Conservation (phyloP, 371 early-diverging fungal species). For the Lichtheimia corymbifera region DNA sequence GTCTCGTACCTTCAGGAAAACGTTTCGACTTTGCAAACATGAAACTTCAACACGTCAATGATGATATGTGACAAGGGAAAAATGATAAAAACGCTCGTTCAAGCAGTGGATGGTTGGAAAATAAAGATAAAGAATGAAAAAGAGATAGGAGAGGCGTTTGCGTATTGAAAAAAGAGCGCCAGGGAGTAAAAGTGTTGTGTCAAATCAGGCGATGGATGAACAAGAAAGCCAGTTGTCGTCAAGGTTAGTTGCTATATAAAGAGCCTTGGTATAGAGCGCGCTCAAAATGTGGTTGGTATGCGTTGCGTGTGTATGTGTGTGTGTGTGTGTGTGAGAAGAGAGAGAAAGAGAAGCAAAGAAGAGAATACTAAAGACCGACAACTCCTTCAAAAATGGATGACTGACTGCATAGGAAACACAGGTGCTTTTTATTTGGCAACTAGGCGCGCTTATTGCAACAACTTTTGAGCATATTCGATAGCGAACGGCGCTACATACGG, state of each 20-base stretch:
- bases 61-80: neutral
- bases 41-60: neutral
- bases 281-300: too few species aligned
- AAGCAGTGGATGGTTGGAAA: constrained; percentile 1
- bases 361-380: constrained; percentile 9
- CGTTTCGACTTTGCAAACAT: constrained; percentile 50
- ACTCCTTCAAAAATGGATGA: constrained; percentile 1
- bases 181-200: constrained; percentile 2
- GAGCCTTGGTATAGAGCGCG: too few species aligned
- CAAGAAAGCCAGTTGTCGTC: too few species aligned
- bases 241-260: too few species aligned
- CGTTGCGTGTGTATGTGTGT: too few species aligned
- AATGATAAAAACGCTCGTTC: neutral
- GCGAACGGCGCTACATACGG: constrained; percentile 45
- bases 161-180: neutral
- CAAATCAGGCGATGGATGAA: too few species aligned
- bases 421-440: constrained; percentile 3
- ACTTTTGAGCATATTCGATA: constrained; percentile 45
- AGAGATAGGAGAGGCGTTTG: neutral
- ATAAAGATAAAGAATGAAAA: neutral
- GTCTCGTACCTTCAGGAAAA: constrained; percentile 35
- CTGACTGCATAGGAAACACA: neutral
- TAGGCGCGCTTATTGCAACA: constrained; percentile 21
- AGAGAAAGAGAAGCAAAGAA: constrained; percentile 3
- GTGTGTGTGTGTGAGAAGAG: neutral